phyloP scores from a whole-genome alignment of 495 filamentous ascomycete species.

The Trichoderma gamsii region DNA sequence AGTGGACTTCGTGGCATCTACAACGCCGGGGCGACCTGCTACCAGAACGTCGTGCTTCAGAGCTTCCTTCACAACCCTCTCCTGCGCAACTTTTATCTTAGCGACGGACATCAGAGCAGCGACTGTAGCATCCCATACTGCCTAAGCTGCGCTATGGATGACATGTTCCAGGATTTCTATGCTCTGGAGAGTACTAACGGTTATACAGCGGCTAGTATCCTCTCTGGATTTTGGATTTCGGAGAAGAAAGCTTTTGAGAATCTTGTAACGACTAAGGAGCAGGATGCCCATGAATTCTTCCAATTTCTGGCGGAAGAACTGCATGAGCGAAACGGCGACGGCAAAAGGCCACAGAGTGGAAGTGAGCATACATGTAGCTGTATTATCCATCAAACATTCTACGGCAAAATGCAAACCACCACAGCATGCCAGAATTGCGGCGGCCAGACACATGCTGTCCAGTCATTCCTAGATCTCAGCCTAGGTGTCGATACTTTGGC shows the following conservation, averaged over 20 bases:
- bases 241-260: slow-evolving; percentile 55
- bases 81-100: slow-evolving; percentile 77
- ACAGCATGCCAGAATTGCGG: slow-evolving; percentile 81
- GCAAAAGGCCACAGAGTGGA: slow-evolving; percentile 45
- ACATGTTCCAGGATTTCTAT: slow-evolving; percentile 88
- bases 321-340: slow-evolving; percentile 60
- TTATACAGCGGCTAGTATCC: slow-evolving; percentile 74
- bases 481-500: slow-evolving; percentile 64
- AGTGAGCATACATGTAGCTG: slow-evolving; percentile 67
- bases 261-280: slow-evolving; percentile 86
- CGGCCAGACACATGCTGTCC: slow-evolving; percentile 68
- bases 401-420: slow-evolving; percentile 77
- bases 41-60: slow-evolving; percentile 87
- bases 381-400: slow-evolving; percentile 84
- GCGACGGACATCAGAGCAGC: slow-evolving; percentile 67
- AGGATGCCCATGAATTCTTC: slow-evolving; percentile 94
- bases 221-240: slow-evolving; percentile 72
- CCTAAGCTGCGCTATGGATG: slow-evolving; percentile 79
- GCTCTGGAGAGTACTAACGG: slow-evolving; percentile 72
- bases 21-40: slow-evolving; percentile 91
- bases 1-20: slow-evolving; percentile 79
- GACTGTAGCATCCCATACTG: slow-evolving; percentile 65
- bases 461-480: slow-evolving; percentile 82
- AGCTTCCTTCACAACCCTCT: slow-evolving; percentile 82
- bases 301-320: slow-evolving; percentile 85